These are phyloP conservation scores for Sporothrix variecibatus DNA, from an alignment of 2,329 filamentous ascomycete genomes.

Conservation along the genomic window DNA sequence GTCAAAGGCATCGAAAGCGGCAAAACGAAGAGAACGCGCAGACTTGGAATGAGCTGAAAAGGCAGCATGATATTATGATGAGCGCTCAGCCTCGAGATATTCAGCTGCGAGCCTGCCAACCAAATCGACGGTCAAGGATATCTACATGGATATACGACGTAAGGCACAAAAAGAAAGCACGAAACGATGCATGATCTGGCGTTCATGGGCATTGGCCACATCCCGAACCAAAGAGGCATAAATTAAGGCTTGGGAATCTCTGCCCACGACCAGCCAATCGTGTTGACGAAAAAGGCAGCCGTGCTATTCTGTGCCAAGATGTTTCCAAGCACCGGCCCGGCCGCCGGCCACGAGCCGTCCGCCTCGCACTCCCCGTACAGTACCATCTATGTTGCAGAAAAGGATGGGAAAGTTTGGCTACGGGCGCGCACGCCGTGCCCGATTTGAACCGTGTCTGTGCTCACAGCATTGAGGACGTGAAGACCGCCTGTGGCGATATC, in stretches of 20 bases:
- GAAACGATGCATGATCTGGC: not conserved
- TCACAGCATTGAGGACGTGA: not conserved
- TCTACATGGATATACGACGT: not conserved
- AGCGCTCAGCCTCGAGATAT: not conserved
- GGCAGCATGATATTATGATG: not conserved
- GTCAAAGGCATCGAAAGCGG: not conserved
- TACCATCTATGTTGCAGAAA: not conserved
- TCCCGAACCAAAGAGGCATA: not conserved
- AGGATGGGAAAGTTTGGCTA: not conserved
- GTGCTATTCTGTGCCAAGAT: not conserved
- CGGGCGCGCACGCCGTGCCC: not conserved
- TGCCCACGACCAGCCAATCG: not conserved
- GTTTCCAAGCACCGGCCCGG: not conserved
- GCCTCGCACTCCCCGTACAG: not conserved
- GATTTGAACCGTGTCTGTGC: not conserved
- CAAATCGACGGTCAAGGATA: not conserved
- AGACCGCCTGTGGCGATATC: not conserved
- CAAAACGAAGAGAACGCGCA: not conserved
- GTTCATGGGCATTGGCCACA: not conserved
- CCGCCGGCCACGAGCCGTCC: not conserved
- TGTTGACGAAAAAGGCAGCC: not conserved
- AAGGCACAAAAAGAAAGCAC: not conserved
- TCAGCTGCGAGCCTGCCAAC: not conserved
- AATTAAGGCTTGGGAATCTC: not conserved
- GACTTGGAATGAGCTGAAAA: not conserved